Evolutionary conservation across 345 rosid genomes (phyloP), one percentile per base, ranked within the genome.

Genomic region (Turnera subulata): DNA sequence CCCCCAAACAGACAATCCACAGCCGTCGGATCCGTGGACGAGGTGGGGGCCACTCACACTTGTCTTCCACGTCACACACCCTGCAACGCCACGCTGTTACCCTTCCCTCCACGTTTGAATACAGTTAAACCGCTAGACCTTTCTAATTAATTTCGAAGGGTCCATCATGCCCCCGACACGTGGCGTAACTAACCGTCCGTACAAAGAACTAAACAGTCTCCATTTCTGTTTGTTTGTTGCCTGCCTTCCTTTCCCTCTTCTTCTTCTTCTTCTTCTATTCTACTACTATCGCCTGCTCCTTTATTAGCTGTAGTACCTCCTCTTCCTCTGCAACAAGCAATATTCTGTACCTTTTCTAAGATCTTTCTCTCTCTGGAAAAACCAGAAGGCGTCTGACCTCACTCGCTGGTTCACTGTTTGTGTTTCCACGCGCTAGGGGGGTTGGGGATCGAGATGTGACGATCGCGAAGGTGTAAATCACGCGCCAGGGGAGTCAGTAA

Each of bases 11-110:
- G 5, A 29, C n/a, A 60, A 19, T 24, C 15, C 61, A 2, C 43
- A 56, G 37, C 76, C 74, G 73, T 73, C 48, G 19, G 78, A 70
- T 73, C 57, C 6, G 46, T 66, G 37, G 0, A 18, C 58, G 32
- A 25, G n/a, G 5, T 29, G 8, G 35, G 33, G 16, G 2, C 39
- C 6, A 10, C n/a, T 66, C 63, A 12, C 26, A 68, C 64, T 67
- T 73, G 75, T 59, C 62, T 1, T 43, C 72, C 77, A 73, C 70
- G 59, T 73, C 12, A 59, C 71, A 72, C 21, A 1, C 37, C 15
- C 1, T 1, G 16, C 38, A 1, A 35, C 19, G 58, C 40, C 63
- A 43, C 20, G 23, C 4, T 51, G 51, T 19, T 32, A 6, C 33
- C 57, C 18, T 5, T 20, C 53, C 33, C 19, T n/a, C 23, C 29